These are phyloP conservation scores for Quercus alba DNA, from an alignment of 306 rosid genomes.

Conservation along the genomic window DNA sequence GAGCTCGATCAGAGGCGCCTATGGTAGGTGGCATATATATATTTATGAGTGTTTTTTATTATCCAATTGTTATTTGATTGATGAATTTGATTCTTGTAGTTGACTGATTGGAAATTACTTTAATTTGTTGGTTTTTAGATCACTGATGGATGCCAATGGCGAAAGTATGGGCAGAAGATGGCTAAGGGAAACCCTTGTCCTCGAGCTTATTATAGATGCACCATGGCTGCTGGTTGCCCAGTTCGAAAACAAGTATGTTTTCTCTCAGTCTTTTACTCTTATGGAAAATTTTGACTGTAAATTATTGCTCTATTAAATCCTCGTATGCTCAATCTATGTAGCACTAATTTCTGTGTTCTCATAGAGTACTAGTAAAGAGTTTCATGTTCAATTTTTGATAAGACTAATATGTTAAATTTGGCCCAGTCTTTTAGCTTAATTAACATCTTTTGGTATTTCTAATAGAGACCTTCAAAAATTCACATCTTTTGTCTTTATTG, in stretches of 20 bases:
- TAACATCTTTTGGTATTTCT: too few species aligned
- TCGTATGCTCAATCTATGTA: background rate
- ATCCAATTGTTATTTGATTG: background rate
- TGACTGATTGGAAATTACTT: background rate
- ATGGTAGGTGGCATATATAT: slow-evolving; percentile 38
- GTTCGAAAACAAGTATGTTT: slow-evolving; percentile 81
- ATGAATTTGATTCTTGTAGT: background rate
- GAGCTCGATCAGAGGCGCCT: slow-evolving; percentile 75
- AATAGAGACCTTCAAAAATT: too few species aligned
- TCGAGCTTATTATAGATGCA: slow-evolving; percentile 86
- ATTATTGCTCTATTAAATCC: too few species aligned
- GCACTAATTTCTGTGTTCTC: too few species aligned
- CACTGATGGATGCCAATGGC: slow-evolving; percentile 92
- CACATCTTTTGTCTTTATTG: fast-evolving
- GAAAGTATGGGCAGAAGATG: slow-evolving; percentile 93
- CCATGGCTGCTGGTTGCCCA: slow-evolving; percentile 74
- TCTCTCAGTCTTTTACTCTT: background rate
- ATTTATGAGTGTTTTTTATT: background rate
- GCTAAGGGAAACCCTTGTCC: slow-evolving; percentile 93
- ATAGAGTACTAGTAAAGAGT: too few species aligned
- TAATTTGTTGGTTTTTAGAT: slow-evolving; percentile 37
- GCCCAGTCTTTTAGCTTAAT: fast-evolving
- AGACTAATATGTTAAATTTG: too few species aligned
- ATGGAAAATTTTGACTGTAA: too few species aligned
- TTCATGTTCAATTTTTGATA: too few species aligned